Base-by-base conservation (phyloP, 2,329 filamentous ascomycete genomes). In the Fusarium sp. region DNA sequence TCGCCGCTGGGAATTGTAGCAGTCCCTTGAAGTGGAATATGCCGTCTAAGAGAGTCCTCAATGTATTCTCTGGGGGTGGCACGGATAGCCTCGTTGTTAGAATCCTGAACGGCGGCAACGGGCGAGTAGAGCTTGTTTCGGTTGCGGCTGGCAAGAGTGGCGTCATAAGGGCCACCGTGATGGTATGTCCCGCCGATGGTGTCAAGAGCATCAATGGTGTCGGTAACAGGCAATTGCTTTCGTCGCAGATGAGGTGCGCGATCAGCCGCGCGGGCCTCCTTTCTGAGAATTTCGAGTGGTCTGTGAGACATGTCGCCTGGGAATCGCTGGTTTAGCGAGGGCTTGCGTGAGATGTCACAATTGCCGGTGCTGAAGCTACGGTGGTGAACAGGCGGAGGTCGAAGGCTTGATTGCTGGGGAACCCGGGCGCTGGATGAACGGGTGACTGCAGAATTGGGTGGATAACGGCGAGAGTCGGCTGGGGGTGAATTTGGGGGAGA, bases 101-200 rank as follows among this genome's bases (percentile, higher is more conserved):
- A 91, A 4, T 90, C 87, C 65, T 87, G 86, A 6, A 97, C 89
- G 3, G 95, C 96, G 31, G 93, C 94, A 9, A 98, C 84, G 0
- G 96, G 95, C 4, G 94, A 92, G 68, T 86, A 86, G 73, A 82
- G 83, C 76, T 85, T 87, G 77, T 91, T 87, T 5, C 84, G 86
- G 83, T 98, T 98, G 57, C 94, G 89, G 14, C 93, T 90, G 2
- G 92, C 86, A 62, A 94, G 87, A 3, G 94, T 93, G 11, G 95
- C 94, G 80, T 98, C 96, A 77, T 94, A 98, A 0, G 96, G 96
- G 0, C 96, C 95, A 73, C 93, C 94, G 78, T 98, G 96, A 82
- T 98, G 96, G 82, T 97, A 98, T 3, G 88, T 84, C 20, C 88
- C 88, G 60, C 89, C 89, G 45, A 88, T 82, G n/a, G 89, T 87